A percentile compares a stretch with the other conserved stretches of the same genome.
Evolutionary conservation across 164 flowering plant genomes (phyloP).

Genomic region (Platanus orientalis): DNA sequence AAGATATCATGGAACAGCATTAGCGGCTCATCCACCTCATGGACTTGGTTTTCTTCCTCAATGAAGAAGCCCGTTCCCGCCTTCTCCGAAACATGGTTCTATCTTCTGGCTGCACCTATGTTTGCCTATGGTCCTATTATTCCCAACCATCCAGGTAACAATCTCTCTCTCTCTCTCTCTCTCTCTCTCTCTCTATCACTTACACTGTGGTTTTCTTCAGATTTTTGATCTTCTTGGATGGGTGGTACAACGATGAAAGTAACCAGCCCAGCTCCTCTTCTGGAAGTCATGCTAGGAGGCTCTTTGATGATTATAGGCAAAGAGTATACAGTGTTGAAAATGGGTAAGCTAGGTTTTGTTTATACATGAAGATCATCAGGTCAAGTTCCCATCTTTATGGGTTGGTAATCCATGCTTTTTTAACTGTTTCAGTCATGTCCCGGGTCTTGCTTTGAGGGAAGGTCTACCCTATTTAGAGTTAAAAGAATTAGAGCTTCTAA

Average conservation of each 20-base stretch:
- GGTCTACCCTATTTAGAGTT: slow-evolving; percentile 48
- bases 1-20: not conserved
- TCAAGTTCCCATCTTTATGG: not conserved
- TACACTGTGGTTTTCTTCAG: slow-evolving; percentile 19
- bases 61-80: slow-evolving; percentile 23
- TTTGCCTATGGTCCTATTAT: slow-evolving; percentile 66
- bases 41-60: slow-evolving; percentile 47
- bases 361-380: not conserved
- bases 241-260: slow-evolving; percentile 38
- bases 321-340: slow-evolving; percentile 18
- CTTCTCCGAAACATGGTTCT: slow-evolving; percentile 34
- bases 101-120: slow-evolving; percentile 47
- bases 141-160: slow-evolving; percentile 40
- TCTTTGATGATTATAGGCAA: slow-evolving; percentile 41
- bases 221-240: slow-evolving; percentile 36
- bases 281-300: slow-evolving; percentile 27
- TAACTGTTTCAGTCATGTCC: slow-evolving; percentile 34
- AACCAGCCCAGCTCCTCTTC: slow-evolving; percentile 38
- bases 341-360: slow-evolving; percentile 23
- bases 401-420: not conserved
- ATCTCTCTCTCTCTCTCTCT: slow-evolving; percentile 7
- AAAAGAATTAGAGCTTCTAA: slow-evolving; percentile 34
- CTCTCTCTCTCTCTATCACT: slow-evolving; percentile 9
- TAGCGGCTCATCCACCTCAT: slow-evolving; percentile 17
- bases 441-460: slow-evolving; percentile 63